Percentiles rank a stretch among this genome's conserved stretches.
Evolutionary conservation across 495 filamentous ascomycete species (phyloP).

Genomic region (Evansstolkia leycettana): DNA sequence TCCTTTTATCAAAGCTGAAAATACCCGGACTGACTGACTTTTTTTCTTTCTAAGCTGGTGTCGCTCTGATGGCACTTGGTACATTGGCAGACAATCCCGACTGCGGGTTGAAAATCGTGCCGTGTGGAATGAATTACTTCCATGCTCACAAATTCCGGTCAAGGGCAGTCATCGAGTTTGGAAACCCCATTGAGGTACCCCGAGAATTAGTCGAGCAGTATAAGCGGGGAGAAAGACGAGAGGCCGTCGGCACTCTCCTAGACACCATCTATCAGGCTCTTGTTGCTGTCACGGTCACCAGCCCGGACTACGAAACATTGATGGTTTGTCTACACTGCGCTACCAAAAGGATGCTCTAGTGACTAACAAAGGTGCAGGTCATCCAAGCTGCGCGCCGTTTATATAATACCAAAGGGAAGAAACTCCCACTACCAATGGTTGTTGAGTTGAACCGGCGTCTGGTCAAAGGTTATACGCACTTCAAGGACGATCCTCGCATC

Average conservation of each 20-base stretch:
- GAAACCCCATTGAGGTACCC: conserved; percentile 72
- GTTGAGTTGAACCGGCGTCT: conserved; percentile 93
- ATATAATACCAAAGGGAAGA: conserved; percentile 90
- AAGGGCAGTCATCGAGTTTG: conserved; percentile 92
- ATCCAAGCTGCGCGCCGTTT: conserved; percentile 90
- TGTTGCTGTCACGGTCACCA: conserved; percentile 80
- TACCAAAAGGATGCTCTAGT: background rate
- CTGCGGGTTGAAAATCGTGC: conserved; percentile 93
- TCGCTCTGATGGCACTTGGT: conserved; percentile 95
- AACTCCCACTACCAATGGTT: conserved; percentile 84
- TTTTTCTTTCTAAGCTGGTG: conserved; percentile 55
- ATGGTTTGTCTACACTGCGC: conserved; percentile 48
- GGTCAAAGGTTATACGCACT: conserved; percentile 81
- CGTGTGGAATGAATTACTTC: conserved; percentile 99
- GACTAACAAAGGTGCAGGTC: conserved; percentile 35
- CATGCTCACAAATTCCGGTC: conserved; percentile 98
- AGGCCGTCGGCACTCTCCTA: conserved; percentile 69
- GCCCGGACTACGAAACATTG: conserved; percentile 91
- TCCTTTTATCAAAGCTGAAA: too few species aligned
- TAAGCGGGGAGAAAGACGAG: conserved; percentile 65
- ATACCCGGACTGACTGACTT: too few species aligned
- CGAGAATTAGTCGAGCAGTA: conserved; percentile 75
- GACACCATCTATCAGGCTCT: conserved; percentile 79
- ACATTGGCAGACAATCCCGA: conserved; percentile 79
- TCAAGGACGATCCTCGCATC: conserved; percentile 85